A percentile compares a stretch with the other conserved stretches of the same genome.
Evolutionary conservation across 768 basidiomycete species (phyloP).

Genomic region (Kwoniella dendrophila): DNA sequence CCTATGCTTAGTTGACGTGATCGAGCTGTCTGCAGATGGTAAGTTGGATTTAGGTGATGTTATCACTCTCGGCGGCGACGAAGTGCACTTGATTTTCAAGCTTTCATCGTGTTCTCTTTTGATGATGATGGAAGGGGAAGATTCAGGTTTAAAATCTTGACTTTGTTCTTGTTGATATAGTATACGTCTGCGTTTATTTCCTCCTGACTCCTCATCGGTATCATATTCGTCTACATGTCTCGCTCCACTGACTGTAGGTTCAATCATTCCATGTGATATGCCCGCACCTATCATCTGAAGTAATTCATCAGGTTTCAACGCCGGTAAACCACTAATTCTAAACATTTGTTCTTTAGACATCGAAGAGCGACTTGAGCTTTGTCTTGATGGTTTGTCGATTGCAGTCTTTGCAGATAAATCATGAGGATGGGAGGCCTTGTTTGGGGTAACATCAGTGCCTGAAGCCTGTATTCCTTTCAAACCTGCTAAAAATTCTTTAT

Average conservation of each 20-base stretch:
- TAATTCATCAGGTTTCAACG: constrained; percentile 7
- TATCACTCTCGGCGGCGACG: neutral
- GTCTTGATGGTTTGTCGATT: neutral
- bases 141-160: neutral
- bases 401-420: neutral
- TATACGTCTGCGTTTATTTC: neutral
- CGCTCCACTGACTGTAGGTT: neutral
- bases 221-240: constrained; percentile 13
- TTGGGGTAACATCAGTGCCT: neutral
- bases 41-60: neutral
- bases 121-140: neutral
- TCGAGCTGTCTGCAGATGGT: too few relatives aligned
- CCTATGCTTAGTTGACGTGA: neutral
- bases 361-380: constrained; percentile 1
- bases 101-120: neutral
- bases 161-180: constrained; percentile 4
- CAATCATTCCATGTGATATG: neutral
- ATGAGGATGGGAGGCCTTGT: neutral
- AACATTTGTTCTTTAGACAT: constrained; percentile 11
- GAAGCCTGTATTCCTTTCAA: constrained; percentile 4
- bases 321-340: constrained; percentile 11
- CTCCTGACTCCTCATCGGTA: constrained; percentile 20
- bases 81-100: neutral
- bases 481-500: neutral
- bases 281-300: constrained; percentile 1